Evolutionary conservation across 768 basidiomycete genomes (phyloP), one percentile per base, ranked within the genome.

Genomic region (Guyanaporus albipodus): DNA sequence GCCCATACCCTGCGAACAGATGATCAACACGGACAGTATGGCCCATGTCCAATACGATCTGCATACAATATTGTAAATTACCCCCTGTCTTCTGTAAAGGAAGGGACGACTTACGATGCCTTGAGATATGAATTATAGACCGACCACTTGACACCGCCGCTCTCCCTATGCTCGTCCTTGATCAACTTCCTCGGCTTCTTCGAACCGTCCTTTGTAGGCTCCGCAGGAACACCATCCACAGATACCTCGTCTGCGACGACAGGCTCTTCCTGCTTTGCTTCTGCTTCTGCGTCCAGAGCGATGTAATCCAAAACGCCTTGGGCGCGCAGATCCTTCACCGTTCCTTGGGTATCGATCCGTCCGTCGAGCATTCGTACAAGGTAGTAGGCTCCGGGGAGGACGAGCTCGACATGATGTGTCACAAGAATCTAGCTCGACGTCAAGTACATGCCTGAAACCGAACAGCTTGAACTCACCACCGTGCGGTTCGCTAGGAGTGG

Each of bases 341-440:
- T 77, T 6, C 90, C 90, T 58, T 87, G 80, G 1, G 77, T 75
- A 56, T 90, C 87, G 41, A 91, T 80, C 12, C 87, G 79, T 3
- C 89, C 90, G 58, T 91, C 88, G 2, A 88, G 72, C 77, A 91
- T 83, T 22, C 87, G 79, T 7, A 91, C 74, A 3, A 91, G 67
- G 56, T 89, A 89, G 55, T 82, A 59, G 0, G 85, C 78, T 0
- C 80, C 82, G 0, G 88, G 83, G 7, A 90, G 76, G 15, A 91
- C 82, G 1, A 93, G 76, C 40, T 91, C 86, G 22, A 91, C 82
- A 57, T 91, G 89, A 51, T 92, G 90, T 0, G 88, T 89, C 28
- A 92, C 88, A 4, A 85, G 71, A 32, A 85, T 69, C 82, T 82
- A 48, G 3, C 9, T 10, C 1, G 23, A 23, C 18, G 39, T 53